A percentile compares a stretch with the other conserved stretches of the same genome.
Evolutionary conservation across 768 basidiomycete species (phyloP).

Genomic region (Boletus vermiculosoides): DNA sequence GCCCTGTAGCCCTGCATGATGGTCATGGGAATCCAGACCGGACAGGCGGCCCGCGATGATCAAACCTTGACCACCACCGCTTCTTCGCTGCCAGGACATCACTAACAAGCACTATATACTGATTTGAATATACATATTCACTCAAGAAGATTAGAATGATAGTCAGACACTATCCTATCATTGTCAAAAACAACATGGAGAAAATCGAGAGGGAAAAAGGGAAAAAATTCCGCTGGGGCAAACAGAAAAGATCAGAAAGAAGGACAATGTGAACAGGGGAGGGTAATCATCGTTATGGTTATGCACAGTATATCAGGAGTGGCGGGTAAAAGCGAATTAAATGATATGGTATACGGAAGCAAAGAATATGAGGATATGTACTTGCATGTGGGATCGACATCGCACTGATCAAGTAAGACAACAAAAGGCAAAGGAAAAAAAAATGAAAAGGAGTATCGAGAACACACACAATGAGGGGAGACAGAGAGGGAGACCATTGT

Average conservation of each 20-base stretch:
- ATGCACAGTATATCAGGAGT: slow-evolving; percentile 21
- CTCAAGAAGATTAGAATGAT: slow-evolving; percentile 18
- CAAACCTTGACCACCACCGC: not conserved
- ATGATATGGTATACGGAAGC: slow-evolving; percentile 24
- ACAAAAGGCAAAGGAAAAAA: not conserved
- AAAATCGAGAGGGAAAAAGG: not conserved
- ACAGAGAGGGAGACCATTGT: slow-evolving; percentile 22
- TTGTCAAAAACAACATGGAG: slow-evolving; percentile 11
- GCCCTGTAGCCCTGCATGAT: not conserved
- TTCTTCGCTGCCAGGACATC: not conserved
- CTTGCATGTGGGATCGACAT: slow-evolving; percentile 8
- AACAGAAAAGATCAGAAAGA: not conserved
- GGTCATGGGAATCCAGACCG: not conserved
- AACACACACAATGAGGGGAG: slow-evolving; percentile 3
- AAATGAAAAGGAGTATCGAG: not conserved
- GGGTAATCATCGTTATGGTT: slow-evolving; percentile 11
- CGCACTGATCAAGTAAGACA: slow-evolving; percentile 8
- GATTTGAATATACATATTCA: slow-evolving; percentile 5
- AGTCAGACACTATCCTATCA: slow-evolving; percentile 14
- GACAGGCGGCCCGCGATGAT: not conserved
- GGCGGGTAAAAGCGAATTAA: slow-evolving; percentile 20
- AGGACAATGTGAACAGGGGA: not conserved
- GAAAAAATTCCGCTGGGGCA: not conserved
- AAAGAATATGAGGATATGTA: slow-evolving; percentile 13
- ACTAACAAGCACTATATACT: not conserved